Evolutionary conservation across 2,329 filamentous ascomycete genomes (phyloP).

Genomic region (Helotiales sp.): DNA sequence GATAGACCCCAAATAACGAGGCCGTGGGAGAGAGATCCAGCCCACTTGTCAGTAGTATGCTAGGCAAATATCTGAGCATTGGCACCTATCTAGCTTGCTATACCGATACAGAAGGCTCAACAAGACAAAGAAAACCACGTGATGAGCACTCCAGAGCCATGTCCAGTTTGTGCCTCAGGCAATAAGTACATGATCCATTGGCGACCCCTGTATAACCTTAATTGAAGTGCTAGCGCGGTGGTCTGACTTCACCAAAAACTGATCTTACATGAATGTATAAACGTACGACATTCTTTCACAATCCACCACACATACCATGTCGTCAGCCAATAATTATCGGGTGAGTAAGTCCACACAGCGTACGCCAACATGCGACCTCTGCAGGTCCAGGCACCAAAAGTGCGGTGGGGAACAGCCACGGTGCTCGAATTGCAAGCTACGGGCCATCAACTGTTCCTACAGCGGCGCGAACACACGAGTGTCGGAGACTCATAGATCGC

Average conservation of each 20-base stretch:
- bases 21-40: background rate
- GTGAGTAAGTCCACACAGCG: constrained; percentile 19
- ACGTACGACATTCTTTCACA: constrained; percentile 5
- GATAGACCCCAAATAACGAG: constrained; percentile 3
- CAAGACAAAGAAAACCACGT: background rate
- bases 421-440: constrained; percentile 25
- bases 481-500: constrained; percentile 15
- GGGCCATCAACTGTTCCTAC: constrained; percentile 19
- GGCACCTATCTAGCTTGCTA: background rate
- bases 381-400: constrained; percentile 26
- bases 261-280: background rate
- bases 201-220: background rate
- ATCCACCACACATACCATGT: constrained; percentile 18
- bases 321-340: constrained; percentile 20
- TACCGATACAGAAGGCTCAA: background rate
- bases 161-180: constrained; percentile 1
- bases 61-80: constrained; percentile 11
- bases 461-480: constrained; percentile 13
- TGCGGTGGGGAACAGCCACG: constrained; percentile 22
- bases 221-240: background rate
- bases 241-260: constrained; percentile 3
- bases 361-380: constrained; percentile 24
- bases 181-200: background rate
- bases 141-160: background rate
- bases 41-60: constrained; percentile 3